These are phyloP conservation scores for Microsporum canis DNA, from an alignment of 2,329 filamentous ascomycete genomes.

Conservation along the genomic window DNA sequence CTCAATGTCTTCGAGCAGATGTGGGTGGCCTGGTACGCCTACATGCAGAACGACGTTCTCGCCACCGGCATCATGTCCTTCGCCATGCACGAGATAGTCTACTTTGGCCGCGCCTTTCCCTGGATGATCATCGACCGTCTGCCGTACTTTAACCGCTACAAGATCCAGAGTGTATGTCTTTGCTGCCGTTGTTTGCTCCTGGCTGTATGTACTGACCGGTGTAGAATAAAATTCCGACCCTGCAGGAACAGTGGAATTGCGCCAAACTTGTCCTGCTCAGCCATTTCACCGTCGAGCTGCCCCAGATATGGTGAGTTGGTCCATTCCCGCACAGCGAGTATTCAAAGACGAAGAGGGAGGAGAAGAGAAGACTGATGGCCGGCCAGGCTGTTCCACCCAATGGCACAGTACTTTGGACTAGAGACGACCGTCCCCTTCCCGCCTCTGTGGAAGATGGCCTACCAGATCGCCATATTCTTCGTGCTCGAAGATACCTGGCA, in stretches of 20 bases:
- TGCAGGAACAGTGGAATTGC: constrained; percentile 88
- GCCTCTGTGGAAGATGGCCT: constrained; percentile 68
- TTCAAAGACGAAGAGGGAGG: neutral
- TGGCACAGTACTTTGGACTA: constrained; percentile 87
- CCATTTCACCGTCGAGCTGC: constrained; percentile 95
- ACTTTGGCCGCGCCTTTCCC: constrained; percentile 83
- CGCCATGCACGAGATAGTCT: constrained; percentile 82
- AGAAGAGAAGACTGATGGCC: neutral
- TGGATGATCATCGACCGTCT: constrained; percentile 89
- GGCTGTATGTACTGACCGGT: constrained; percentile 12
- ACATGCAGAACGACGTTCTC: constrained; percentile 94
- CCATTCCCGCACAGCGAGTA: neutral
- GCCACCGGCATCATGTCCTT: constrained; percentile 98
- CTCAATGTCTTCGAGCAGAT: constrained; percentile 78
- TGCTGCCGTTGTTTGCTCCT: neutral
- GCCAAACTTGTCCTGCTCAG: constrained; percentile 83
- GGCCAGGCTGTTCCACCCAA: constrained; percentile 74
- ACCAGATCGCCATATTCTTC: constrained; percentile 90
- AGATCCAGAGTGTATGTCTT: constrained; percentile 68
- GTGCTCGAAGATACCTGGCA: constrained; percentile 95
- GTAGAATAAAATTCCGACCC: constrained; percentile 75
- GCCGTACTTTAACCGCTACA: constrained; percentile 81
- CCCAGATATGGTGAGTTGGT: constrained; percentile 68
- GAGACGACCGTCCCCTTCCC: constrained; percentile 84
- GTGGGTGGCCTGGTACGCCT: constrained; percentile 95